phyloP scores from a whole-genome alignment of 306 rosid genomes.

The Lathyrus aphaca region DNA sequence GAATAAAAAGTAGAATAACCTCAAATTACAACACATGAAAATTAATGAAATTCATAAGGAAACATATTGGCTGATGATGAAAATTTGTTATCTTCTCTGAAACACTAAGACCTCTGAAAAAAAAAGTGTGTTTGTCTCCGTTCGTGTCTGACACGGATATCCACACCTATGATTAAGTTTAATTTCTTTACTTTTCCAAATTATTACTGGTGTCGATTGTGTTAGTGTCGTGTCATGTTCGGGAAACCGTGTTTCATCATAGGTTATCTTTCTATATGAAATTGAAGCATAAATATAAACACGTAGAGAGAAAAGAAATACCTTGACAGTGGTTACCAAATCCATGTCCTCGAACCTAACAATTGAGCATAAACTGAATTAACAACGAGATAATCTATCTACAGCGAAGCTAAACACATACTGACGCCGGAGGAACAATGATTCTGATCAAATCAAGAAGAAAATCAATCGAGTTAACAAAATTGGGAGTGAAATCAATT shows the following conservation, averaged over 20 bases:
- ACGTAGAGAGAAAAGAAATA: constrained; percentile 26
- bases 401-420: constrained; percentile 38
- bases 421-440: constrained; percentile 31
- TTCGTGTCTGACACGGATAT: too few relatives aligned
- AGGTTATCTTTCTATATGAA: not conserved
- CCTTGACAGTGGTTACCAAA: constrained; percentile 75
- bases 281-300: not conserved
- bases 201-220: too few relatives aligned
- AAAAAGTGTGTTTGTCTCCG: too few relatives aligned
- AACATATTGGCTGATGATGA: not conserved
- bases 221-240: too few relatives aligned
- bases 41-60: not conserved
- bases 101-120: not conserved
- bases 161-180: too few relatives aligned
- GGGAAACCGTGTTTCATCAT: too few relatives aligned
- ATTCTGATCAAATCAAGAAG: constrained; percentile 44
- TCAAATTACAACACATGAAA: constrained; percentile 22
- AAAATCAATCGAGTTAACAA: not conserved
- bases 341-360: constrained; percentile 58
- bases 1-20: not conserved
- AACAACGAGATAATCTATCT: constrained; percentile 31
- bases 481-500: constrained; percentile 11
- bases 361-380: constrained; percentile 37
- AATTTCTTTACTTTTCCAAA: too few relatives aligned
- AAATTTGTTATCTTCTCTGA: too few relatives aligned